Conservation (phyloP, 148 eudicot genomes). For the Cornus controversa region DNA sequence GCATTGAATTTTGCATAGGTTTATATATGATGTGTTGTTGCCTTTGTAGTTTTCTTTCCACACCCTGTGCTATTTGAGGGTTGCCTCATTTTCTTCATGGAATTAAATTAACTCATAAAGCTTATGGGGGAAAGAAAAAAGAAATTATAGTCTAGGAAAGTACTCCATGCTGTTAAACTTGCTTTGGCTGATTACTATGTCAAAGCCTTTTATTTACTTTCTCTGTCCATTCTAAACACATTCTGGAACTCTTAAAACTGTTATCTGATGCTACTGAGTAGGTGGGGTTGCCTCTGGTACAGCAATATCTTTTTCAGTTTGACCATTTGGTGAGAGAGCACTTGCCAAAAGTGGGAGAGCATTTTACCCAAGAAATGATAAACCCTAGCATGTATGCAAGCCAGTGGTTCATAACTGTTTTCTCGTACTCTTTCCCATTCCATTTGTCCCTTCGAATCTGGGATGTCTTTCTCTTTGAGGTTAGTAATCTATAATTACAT, state of each 20-base stretch:
- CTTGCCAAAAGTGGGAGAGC: constrained; percentile 88
- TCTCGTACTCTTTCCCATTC: constrained; percentile 92
- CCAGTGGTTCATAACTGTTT: constrained; percentile 99
- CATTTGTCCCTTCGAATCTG: constrained; percentile 92
- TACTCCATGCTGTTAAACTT: background rate
- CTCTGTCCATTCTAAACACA: background rate
- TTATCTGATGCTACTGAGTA: constrained; percentile 29
- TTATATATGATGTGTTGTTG: too few species aligned
- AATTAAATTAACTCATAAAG: too few species aligned
- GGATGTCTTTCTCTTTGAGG: constrained; percentile 96
- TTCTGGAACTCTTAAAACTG: background rate
- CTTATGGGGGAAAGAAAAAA: too few species aligned
- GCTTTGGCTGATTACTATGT: background rate
- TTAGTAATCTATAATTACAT: constrained; percentile 30
- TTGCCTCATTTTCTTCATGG: too few species aligned
- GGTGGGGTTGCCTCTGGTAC: constrained; percentile 97
- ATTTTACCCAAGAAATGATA: constrained; percentile 33
- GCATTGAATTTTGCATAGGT: too few species aligned
- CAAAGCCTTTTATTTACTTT: background rate
- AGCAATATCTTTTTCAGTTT: constrained; percentile 88
- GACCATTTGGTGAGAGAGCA: constrained; percentile 79
- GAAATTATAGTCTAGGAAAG: too few species aligned
- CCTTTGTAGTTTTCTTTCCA: too few species aligned
- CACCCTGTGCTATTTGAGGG: background rate
- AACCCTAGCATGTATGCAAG: constrained; percentile 98